These are phyloP conservation scores for Mycena sp. DNA, from an alignment of 1,284 basidiomycete genomes.

Conservation along the genomic window DNA sequence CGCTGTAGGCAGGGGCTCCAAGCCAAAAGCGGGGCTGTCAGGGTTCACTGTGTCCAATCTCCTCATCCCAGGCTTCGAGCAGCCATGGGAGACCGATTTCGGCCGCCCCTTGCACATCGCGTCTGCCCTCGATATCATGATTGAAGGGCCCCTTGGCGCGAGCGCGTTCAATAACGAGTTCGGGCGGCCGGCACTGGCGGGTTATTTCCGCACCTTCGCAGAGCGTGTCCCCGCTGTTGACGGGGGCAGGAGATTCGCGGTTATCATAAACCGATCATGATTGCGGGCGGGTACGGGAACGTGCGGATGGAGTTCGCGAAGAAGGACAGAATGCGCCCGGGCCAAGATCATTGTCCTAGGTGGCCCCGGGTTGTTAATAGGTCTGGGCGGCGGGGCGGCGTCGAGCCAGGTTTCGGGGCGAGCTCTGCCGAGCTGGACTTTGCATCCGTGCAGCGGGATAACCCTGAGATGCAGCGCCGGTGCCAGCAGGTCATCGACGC, in stretches of 20 bases:
- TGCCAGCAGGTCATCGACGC: slow-evolving; percentile 98
- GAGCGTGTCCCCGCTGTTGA: slow-evolving; percentile 64
- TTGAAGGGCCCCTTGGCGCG: slow-evolving; percentile 94
- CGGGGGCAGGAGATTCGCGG: slow-evolving; percentile 76
- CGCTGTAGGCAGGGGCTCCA: slow-evolving; percentile 93
- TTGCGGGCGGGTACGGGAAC: slow-evolving; percentile 97
- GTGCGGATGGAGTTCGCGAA: slow-evolving; percentile 85
- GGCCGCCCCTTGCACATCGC: slow-evolving; percentile 94
- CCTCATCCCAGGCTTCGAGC: slow-evolving; percentile 85
- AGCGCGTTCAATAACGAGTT: slow-evolving; percentile 99
- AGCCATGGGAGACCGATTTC: slow-evolving; percentile 94
- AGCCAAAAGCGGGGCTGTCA: slow-evolving; percentile 94
- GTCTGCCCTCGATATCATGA: slow-evolving; percentile 95
- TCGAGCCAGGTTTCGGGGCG: slow-evolving; percentile 92
- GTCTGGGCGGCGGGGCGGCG: slow-evolving; percentile 95
- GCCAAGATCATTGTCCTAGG: slow-evolving; percentile 95
- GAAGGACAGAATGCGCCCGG: slow-evolving; percentile 75
- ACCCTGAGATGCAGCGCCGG: slow-evolving; percentile 97
- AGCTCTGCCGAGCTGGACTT: slow-evolving; percentile 94
- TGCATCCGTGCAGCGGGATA: slow-evolving; percentile 98
- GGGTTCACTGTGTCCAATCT: slow-evolving; percentile 98
- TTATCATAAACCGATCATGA: slow-evolving; percentile 99
- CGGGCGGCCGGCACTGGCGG: slow-evolving; percentile 87
- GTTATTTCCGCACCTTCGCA: slow-evolving; percentile 91
- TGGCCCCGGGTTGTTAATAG: slow-evolving; percentile 96